Percentiles rank a stretch among this genome's conserved stretches.
Evolutionary conservation across 2,329 filamentous ascomycete genomes (phyloP).

Genomic region (Colletotrichum horii): DNA sequence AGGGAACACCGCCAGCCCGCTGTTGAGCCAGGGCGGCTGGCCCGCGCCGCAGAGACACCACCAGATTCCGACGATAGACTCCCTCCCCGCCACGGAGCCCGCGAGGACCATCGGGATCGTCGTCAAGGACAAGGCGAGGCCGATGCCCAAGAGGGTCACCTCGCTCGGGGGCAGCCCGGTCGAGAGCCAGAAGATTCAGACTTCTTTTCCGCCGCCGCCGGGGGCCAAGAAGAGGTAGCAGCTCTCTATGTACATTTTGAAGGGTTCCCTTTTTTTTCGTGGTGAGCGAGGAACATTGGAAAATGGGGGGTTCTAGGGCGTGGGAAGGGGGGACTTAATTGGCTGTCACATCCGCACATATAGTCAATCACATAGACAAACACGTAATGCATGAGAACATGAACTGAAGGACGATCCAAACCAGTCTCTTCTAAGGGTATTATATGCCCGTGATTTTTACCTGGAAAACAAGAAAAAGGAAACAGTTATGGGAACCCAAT

Average conservation of each 20-base stretch:
- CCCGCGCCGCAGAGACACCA: neutral
- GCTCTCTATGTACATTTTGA: neutral
- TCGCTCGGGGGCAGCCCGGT: constrained; percentile 32
- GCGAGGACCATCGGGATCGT: neutral
- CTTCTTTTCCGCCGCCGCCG: constrained; percentile 45
- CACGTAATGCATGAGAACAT: neutral
- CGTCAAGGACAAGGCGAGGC: neutral
- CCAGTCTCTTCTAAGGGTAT: constrained; percentile 16
- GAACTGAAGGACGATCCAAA: neutral
- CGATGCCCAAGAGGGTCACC: constrained; percentile 13
- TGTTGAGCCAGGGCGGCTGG: constrained; percentile 19
- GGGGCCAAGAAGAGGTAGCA: constrained; percentile 23
- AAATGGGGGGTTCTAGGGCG: neutral
- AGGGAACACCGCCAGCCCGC: constrained; percentile 19
- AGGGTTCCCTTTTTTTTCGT: neutral
- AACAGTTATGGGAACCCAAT: constrained; percentile 9
- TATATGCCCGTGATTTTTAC: constrained; percentile 1
- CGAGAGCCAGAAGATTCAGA: constrained; percentile 40
- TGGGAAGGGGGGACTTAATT: neutral
- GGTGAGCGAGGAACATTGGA: neutral
- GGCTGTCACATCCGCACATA: neutral
- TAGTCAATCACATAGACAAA: neutral
- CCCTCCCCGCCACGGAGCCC: neutral
- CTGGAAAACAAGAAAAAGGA: constrained; percentile 7
- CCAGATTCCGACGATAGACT: neutral